Conservation (phyloP, 208 protist genomes). For the Trypanosoma brucei region DNA sequence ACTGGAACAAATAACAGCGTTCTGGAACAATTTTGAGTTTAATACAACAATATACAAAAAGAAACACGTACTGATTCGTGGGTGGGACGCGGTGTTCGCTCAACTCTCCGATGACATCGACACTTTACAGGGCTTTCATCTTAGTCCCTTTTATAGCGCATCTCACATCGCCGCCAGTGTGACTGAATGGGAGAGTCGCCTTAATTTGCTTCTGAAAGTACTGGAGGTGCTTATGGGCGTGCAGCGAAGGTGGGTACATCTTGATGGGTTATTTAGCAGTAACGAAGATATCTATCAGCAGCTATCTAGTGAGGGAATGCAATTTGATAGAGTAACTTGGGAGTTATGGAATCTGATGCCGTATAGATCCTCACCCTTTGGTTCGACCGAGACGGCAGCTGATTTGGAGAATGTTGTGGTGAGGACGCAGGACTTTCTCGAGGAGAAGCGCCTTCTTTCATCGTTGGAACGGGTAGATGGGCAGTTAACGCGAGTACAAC, state of each 20-base stretch:
- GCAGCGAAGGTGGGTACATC: conserved; percentile 97
- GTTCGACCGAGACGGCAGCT: too few relatives aligned
- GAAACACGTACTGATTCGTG: conserved; percentile 92
- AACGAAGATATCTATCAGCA: conserved; percentile 93
- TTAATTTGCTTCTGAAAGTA: conserved; percentile 89
- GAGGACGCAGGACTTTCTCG: conserved; percentile 86
- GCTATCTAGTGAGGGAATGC: conserved; percentile 91
- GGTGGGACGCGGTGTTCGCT: conserved; percentile 96
- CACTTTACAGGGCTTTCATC: conserved; percentile 91
- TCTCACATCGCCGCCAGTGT: conserved; percentile 59
- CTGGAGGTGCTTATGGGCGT: conserved; percentile 94
- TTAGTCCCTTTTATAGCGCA: conserved; percentile 94
- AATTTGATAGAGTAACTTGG: conserved; percentile 91
- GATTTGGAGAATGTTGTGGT: conserved; percentile 23
- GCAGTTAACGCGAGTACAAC: conserved; percentile 94
- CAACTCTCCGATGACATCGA: conserved; percentile 93
- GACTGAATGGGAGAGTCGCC: conserved; percentile 90
- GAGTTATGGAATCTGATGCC: conserved; percentile 94
- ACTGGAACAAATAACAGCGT: conserved; percentile 82
- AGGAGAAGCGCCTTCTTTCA: conserved; percentile 85
- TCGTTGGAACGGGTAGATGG: conserved; percentile 91
- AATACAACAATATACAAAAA: conserved; percentile 94
- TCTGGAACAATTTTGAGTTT: conserved; percentile 92
- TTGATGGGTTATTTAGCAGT: conserved; percentile 96
- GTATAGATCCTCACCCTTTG: neutral